Base-by-base conservation (phyloP, 345 rosid genomes). In the Lagerstroemia speciosa region DNA sequence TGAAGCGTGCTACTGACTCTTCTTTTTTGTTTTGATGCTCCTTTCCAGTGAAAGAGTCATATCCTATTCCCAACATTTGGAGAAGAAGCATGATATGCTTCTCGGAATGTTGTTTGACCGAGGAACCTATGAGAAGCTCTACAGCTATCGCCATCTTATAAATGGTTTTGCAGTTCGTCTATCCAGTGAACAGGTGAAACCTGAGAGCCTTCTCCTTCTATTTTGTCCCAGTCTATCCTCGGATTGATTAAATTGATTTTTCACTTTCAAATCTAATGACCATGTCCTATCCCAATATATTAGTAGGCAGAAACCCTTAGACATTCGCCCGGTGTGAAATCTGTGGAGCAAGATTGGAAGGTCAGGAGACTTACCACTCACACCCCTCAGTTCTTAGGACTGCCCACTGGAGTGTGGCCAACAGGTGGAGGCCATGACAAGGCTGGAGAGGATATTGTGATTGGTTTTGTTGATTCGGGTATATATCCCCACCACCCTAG, bases 321-420 rank as follows among this genome's bases (percentile, higher is more conserved):
- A 73, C 89, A 65, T 62, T 78, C 87, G 69, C 83, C 97, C 60
- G 86, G 88, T 69, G 97, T 94, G 78, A 94, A 83, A 75, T 88
- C 89, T n/a, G 89, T 94, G 80, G 76, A 78, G 74, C 84, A 93
- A 82, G 99, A 94, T 72, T 94, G 97, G 99, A 94, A 91, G 84
- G 99, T 94, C 68, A 87, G 84, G 82, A 84, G 79, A 78, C 98
- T 91, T 72, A 94, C 99, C 12, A 94, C 98, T 29, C 99, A 94
- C 74, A 94, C 99, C 46, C 99, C 99, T 32, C 86, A 94, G 73
- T 94, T 94, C 79, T 75, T 94, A 82, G 99, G 99, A 68, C 88
- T 94, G 66, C 99, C 99, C 32, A 91, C 97, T 24, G 97, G 90
- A 73, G 99, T 94, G 43, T 94, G 99, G 99, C 99, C 99, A 9